Base-by-base conservation (phyloP, 768 basidiomycete genomes). In the Pulveroboletus sp. region DNA sequence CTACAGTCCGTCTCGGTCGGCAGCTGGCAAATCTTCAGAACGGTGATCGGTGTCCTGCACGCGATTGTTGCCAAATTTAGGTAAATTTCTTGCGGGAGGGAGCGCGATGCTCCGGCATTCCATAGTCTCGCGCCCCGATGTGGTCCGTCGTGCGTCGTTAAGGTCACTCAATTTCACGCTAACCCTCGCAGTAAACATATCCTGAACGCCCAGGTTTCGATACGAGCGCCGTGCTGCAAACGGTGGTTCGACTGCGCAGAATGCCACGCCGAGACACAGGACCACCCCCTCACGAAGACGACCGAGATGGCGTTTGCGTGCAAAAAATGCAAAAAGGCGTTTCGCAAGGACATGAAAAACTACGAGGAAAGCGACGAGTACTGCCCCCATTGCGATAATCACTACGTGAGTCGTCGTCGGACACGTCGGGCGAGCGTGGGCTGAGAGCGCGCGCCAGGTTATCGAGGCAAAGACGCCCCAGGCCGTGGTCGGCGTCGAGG, bases 291-390 rank as follows among this genome's bases (percentile, higher is more conserved):
- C 26, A 65, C 70, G 7, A 86, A 82, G 69, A 89, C 89, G 48
- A 75, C 76, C 35, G 96, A 99, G 72, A 90, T 91, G 89, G 70
- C 71, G 6, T 90, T 92, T 63, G 69, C 80, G 49, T 92, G 89
- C 72, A 92, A 92, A 65, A 91, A 91, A 68, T 91, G 89, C 74
- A 90, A 89, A 68, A 96, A 95, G 72, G 93, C 92, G 5, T 98
- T 99, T 64, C 73, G 94, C 56, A 98, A 99, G 73, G 93, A 97
- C 69, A 93, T 97, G 92, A 55, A 76, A 0, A 70, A 68, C 7
- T 98, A 91, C 62, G 95, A 98, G 60, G 95, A 99, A 67, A 93
- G 92, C 63, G 94, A 98, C 65, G 96, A 99, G 69, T 98, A 85
- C 65, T 98, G 96, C 65, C 96, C 95, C 0, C 88, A 96, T 69